A percentile compares a stretch with the other conserved stretches of the same genome.
phyloP scores from a whole-genome alignment of 495 filamentous ascomycete genomes.

The Wilcoxina mikolae region DNA sequence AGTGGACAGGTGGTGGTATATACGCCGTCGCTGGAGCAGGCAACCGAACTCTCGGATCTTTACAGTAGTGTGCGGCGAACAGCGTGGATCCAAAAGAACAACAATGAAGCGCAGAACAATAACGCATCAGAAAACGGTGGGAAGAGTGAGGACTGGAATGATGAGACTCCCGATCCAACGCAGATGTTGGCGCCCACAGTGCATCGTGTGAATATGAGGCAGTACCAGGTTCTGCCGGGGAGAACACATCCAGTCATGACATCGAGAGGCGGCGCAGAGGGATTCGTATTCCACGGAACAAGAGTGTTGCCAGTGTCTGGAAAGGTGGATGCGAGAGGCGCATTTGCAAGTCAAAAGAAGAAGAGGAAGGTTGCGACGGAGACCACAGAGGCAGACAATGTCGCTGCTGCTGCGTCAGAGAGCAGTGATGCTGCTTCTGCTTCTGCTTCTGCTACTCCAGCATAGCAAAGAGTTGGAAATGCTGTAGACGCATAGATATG shows the following conservation, averaged over 20 bases:
- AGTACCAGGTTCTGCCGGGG: conserved; percentile 83
- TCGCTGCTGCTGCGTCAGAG: too few species aligned
- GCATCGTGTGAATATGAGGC: conserved; percentile 56
- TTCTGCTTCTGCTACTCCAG: too few species aligned
- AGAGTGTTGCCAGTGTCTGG: conserved; percentile 64
- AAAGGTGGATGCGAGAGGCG: conserved; percentile 68
- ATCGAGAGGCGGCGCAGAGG: conserved; percentile 69
- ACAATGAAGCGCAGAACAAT: conserved; percentile 20
- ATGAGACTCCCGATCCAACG: conserved; percentile 63
- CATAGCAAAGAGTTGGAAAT: too few species aligned
- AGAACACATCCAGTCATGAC: conserved; percentile 92
- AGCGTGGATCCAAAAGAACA: conserved; percentile 13
- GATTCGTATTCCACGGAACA: conserved; percentile 73
- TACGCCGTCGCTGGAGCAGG: conserved; percentile 58
- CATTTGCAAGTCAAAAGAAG: conserved; percentile 39
- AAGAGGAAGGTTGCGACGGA: conserved; percentile 24
- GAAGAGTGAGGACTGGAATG: conserved; percentile 31
- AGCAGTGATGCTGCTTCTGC: too few species aligned
- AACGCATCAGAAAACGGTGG: conserved; percentile 31
- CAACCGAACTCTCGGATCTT: conserved; percentile 57
- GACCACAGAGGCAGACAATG: not conserved
- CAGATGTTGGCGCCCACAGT: conserved; percentile 63
- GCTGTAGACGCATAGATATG: too few species aligned
- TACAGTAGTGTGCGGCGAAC: conserved; percentile 57
- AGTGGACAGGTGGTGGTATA: conserved; percentile 77